Percentiles rank a stretch among this genome's conserved stretches.
These are phyloP conservation scores for Suhomyces guaymorum DNA, from an alignment of 1,139 yeast species.

Conservation along the genomic window DNA sequence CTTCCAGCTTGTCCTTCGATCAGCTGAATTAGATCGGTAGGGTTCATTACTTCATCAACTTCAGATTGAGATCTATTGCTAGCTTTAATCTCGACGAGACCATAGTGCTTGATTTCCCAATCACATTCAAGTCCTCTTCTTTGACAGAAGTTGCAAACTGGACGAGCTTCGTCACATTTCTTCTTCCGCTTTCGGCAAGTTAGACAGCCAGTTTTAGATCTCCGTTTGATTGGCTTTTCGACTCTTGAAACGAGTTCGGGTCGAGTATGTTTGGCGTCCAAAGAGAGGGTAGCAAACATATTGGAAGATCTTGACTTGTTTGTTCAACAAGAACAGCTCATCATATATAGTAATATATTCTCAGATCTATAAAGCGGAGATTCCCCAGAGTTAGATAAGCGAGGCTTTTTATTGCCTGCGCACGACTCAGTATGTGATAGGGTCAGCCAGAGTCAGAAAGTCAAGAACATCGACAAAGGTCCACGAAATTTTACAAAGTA, in stretches of 20 bases:
- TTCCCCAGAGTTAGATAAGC: too few relatives aligned
- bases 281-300: too few relatives aligned
- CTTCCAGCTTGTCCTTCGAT: constrained; percentile 6
- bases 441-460: too few relatives aligned
- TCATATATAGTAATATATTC: too few relatives aligned
- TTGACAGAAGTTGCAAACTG: constrained; percentile 35
- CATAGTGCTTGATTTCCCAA: constrained; percentile 25
- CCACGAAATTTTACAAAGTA: too few relatives aligned
- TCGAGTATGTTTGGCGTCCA: too few relatives aligned
- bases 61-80: constrained; percentile 1
- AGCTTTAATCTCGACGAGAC: constrained; percentile 6
- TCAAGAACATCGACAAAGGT: too few relatives aligned
- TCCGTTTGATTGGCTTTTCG: constrained; percentile 8
- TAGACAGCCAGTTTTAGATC: constrained; percentile 42
- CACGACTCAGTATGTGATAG: background rate
- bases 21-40: constrained; percentile 9
- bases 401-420: background rate
- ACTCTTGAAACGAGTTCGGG: constrained; percentile 7
- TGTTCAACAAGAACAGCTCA: too few relatives aligned
- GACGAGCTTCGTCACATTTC: constrained; percentile 44
- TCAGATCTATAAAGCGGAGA: too few relatives aligned
- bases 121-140: constrained; percentile 31
- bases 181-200: constrained; percentile 44
- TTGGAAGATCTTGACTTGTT: too few relatives aligned
- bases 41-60: constrained; percentile 5